Conservation (phyloP, 441 rosid genomes). For the Erodium moschatum region DNA sequence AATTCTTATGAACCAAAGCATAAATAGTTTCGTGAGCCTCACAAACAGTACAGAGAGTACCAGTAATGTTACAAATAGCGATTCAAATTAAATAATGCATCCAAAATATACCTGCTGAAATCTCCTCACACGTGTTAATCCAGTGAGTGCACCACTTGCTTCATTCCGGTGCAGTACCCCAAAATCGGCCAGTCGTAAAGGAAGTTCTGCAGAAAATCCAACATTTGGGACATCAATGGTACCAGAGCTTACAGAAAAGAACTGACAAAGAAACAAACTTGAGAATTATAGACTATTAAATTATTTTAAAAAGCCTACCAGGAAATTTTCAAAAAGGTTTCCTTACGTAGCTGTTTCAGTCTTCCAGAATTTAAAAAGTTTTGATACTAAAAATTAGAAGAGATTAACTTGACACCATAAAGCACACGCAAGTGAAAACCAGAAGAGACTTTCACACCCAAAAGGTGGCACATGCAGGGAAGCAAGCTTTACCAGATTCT, state of each 20-base stretch:
- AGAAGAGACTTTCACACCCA: neutral
- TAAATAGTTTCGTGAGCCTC: neutral
- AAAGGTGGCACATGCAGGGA: neutral
- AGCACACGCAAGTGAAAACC: neutral
- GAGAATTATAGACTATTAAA: neutral
- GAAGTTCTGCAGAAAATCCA: conserved; percentile 58
- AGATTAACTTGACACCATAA: neutral
- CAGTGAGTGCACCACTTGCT: conserved; percentile 98
- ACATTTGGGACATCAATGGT: conserved; percentile 13
- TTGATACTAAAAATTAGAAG: neutral
- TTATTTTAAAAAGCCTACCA: neutral
- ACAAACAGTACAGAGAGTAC: neutral
- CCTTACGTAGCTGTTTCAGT: neutral
- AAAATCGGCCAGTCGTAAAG: conserved; percentile 88
- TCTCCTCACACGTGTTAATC: conserved; percentile 93
- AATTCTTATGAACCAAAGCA: neutral
- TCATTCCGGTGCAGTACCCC: conserved; percentile 96
- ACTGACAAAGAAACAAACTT: neutral
- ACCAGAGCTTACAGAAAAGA: neutral
- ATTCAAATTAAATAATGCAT: neutral
- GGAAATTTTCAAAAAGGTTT: neutral
- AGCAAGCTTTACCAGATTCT: too few species aligned
- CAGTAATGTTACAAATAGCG: neutral
- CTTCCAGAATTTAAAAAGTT: neutral
- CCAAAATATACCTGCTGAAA: conserved; percentile 71